phyloP scores from a whole-genome alignment of 768 basidiomycete species.

The Panellus pusillus region DNA sequence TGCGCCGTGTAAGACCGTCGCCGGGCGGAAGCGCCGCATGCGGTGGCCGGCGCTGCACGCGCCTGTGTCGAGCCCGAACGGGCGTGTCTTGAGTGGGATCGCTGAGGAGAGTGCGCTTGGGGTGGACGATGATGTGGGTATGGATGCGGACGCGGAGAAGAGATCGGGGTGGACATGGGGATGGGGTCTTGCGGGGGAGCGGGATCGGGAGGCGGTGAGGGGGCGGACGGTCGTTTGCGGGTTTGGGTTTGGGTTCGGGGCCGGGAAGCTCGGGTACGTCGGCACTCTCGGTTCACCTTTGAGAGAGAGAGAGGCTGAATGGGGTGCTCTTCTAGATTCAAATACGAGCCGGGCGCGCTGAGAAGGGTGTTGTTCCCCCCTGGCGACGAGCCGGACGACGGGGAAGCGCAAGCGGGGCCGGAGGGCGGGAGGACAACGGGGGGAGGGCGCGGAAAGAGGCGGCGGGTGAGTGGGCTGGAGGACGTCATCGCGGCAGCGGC shows the following conservation, averaged over 20 bases:
- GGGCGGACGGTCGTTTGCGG: constrained; percentile 52
- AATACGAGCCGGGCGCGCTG: constrained; percentile 43
- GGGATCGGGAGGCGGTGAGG: constrained; percentile 42
- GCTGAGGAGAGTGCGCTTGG: constrained; percentile 20
- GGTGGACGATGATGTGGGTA: constrained; percentile 32
- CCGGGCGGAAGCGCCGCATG: constrained; percentile 44
- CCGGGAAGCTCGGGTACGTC: constrained; percentile 46
- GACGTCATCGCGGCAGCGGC: constrained; percentile 13
- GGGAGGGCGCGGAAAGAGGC: constrained; percentile 15
- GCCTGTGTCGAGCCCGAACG: constrained; percentile 30
- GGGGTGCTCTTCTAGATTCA: constrained; percentile 39
- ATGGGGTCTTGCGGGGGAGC: constrained; percentile 20
- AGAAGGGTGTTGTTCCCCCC: not conserved
- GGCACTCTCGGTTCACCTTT: not conserved
- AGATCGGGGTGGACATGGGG: constrained; percentile 23
- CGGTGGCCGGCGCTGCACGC: constrained; percentile 29
- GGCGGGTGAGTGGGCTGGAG: constrained; percentile 13
- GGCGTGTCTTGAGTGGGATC: constrained; percentile 41
- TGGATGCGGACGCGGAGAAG: constrained; percentile 23
- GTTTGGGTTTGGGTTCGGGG: constrained; percentile 30
- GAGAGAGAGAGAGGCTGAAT: not conserved
- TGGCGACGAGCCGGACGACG: not conserved
- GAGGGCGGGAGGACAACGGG: not conserved
- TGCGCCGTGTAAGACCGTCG: constrained; percentile 21
- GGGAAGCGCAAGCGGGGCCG: not conserved